These are phyloP conservation scores for Botrytis galanthina DNA, from an alignment of 2,329 filamentous ascomycete species.

Conservation along the genomic window DNA sequence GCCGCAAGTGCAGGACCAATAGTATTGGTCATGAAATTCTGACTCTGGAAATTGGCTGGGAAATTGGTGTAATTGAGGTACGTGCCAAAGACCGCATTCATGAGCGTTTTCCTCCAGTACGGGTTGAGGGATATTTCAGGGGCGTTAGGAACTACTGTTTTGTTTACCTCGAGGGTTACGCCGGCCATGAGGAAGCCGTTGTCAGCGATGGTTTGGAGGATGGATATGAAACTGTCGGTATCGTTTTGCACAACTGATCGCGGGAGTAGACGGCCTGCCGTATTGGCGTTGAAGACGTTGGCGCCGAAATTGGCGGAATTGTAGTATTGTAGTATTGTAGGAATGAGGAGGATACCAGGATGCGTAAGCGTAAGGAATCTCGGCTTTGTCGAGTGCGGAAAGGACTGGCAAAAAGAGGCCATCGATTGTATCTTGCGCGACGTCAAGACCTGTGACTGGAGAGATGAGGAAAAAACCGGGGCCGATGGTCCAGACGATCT, in stretches of 20 bases:
- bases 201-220: background rate
- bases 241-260: background rate
- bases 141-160: background rate
- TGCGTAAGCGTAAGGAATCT: background rate
- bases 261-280: background rate
- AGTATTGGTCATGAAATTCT: background rate
- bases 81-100: background rate
- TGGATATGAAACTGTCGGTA: background rate
- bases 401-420: background rate
- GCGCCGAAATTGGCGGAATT: background rate
- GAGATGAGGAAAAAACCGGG: background rate
- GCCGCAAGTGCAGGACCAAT: background rate
- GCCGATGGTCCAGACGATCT: background rate
- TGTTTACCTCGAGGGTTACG: constrained; percentile 13
- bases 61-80: background rate
- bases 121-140: constrained; percentile 8
- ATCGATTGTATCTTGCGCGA: background rate
- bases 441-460: background rate
- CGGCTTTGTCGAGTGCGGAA: background rate
- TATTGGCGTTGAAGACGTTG: background rate
- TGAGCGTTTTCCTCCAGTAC: constrained; percentile 12
- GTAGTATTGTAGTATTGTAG: background rate
- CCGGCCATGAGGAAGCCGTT: constrained; percentile 2
- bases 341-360: background rate
- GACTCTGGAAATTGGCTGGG: background rate